Evolutionary conservation across 78 protist genomes (phyloP).

Genomic region (Tieghemostelium lacteum): DNA sequence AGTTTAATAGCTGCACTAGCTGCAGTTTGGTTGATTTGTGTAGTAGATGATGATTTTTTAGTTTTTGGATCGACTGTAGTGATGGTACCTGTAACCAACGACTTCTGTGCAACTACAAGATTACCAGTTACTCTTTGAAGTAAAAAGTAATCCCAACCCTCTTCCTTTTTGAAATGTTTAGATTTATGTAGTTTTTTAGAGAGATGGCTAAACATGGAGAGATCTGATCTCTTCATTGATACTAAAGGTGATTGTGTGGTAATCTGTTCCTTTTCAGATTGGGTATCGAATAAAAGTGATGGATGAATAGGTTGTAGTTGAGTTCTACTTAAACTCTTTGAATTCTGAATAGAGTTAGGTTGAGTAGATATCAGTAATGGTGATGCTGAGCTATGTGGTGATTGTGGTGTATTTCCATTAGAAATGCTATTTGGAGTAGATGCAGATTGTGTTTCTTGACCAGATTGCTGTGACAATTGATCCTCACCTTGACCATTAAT

Average conservation of each 20-base stretch:
- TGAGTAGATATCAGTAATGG: not conserved
- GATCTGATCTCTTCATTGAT: slow-evolving; percentile 5
- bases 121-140: slow-evolving; percentile 26
- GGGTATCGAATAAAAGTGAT: not conserved
- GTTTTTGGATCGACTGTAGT: not conserved
- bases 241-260: slow-evolving; percentile 2
- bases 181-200: not conserved
- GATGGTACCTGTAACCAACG: not conserved
- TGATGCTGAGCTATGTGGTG: not conserved
- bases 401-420: not conserved
- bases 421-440: not conserved
- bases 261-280: not conserved
- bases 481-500: no score
- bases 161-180: slow-evolving; percentile 39
- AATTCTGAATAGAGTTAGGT: slow-evolving; percentile 1
- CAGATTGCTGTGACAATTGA: no score
- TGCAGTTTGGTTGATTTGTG: not conserved
- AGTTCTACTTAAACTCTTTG: slow-evolving; percentile 1
- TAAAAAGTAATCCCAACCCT: slow-evolving; percentile 52
- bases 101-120: slow-evolving; percentile 12
- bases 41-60: not conserved
- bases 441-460: not conserved
- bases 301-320: slow-evolving; percentile 52
- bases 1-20: slow-evolving; percentile 1
- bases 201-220: slow-evolving; percentile 25